Evolutionary conservation across 352 stramenopile genomes (phyloP), one percentile per base, ranked within the genome.

Genomic region (Phytophthora cryptogea): DNA sequence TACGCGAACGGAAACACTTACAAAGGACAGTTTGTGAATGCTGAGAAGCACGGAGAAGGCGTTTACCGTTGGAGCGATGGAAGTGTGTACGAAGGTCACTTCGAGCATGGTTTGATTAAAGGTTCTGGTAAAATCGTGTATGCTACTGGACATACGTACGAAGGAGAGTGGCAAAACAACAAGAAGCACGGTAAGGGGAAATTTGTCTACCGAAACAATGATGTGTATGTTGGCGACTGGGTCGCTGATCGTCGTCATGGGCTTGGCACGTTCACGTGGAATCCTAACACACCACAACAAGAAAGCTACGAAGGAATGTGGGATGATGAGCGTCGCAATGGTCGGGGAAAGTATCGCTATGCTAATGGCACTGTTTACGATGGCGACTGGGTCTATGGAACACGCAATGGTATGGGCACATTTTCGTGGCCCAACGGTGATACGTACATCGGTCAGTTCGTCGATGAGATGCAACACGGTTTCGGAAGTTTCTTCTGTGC

Each of bases 361-460:
- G 53, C 72, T 0, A 65, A 93, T 39, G 82, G 82, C 1, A 90
- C 70, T 0, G 37, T 52, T 0, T 95, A 92, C 49, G 61, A 75
- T 9, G 86, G 86, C 11, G 78, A 89, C 36, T 95, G 85, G 83
- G 52, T 71, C 3, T 42, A 72, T 4, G 83, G 90, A 10, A 85
- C 70, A 13, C 78, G 88, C 8, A 63, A 97, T 10, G 93, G 94
- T 20, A 66, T 69, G 5, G 93, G 91, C 9, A 66, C 59, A 8
- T 97, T 96, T 54, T 69, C 60, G 14, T 98, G 94, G 79, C 76
- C 76, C 1, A 97, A 92, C 35, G 89, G 86, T 8, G 86, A 97
- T 53, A 50, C 88, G 14, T 97, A 97, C 57, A 68, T 76, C 17
- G 89, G 90, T 9, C 57, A 88, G 10, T 97, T 97, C 44, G 68